phyloP scores from a whole-genome alignment of 768 basidiomycete species.

The Cystofilobasidium macerans region DNA sequence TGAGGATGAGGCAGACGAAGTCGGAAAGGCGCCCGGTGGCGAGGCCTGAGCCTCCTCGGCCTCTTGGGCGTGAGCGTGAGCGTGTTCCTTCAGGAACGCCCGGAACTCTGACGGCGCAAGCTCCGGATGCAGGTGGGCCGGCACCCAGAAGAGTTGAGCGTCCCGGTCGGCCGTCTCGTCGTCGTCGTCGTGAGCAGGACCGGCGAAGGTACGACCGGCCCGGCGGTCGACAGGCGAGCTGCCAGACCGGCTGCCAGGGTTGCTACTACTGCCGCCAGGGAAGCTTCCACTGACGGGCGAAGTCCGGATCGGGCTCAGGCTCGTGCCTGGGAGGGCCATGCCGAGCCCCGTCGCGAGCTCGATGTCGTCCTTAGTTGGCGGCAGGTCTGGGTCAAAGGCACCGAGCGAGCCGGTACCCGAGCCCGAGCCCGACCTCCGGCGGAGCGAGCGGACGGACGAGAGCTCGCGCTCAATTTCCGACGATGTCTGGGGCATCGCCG shows the following conservation, averaged over 20 bases:
- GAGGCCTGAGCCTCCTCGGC: constrained; percentile 8
- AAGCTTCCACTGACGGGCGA: background rate
- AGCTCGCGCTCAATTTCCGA: constrained; percentile 23
- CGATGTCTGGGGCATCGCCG: constrained; percentile 1
- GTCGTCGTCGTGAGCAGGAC: constrained; percentile 25
- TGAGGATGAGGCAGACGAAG: background rate
- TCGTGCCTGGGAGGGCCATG: constrained; percentile 11
- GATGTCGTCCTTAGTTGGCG: constrained; percentile 15
- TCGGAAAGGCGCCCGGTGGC: background rate
- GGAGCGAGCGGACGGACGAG: constrained; percentile 24
- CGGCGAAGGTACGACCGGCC: background rate
- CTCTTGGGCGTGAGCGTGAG: constrained; percentile 42
- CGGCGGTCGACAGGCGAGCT: background rate
- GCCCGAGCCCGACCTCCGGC: constrained; percentile 23
- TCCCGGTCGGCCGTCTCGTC: constrained; percentile 51
- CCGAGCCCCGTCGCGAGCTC: constrained; percentile 4
- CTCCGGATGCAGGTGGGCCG: constrained; percentile 90
- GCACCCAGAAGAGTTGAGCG: constrained; percentile 95
- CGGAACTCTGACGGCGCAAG: constrained; percentile 94
- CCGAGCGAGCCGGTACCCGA: constrained; percentile 5
- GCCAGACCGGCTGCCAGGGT: background rate
- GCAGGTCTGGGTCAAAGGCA: constrained; percentile 22
- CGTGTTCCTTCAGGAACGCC: constrained; percentile 86
- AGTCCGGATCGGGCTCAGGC: background rate
- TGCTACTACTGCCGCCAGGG: no score